phyloP scores from a whole-genome alignment of 2,329 filamentous ascomycete genomes.

The Pseudogymnoascus sp. region DNA sequence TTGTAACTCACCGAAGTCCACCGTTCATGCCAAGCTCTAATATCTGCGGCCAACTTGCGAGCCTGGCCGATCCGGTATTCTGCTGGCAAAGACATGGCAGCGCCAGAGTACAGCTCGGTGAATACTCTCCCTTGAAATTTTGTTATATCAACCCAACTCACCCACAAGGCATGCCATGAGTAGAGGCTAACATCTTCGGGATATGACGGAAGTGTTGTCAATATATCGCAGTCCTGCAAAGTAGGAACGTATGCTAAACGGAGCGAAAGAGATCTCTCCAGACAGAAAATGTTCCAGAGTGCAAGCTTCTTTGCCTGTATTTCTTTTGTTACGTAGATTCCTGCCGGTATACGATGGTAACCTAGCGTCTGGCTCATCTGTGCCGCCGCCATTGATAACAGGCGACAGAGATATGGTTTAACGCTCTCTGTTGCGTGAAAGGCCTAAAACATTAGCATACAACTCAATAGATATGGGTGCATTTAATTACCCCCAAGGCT shows the following conservation, averaged over 20 bases:
- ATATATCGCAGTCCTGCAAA: slow-evolving; percentile 18
- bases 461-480: not conserved
- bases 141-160: slow-evolving; percentile 14
- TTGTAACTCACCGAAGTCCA: not conserved
- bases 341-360: slow-evolving; percentile 9
- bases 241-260: slow-evolving; percentile 13
- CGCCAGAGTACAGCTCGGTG: slow-evolving; percentile 12
- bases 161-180: slow-evolving; percentile 14
- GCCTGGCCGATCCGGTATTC: not conserved
- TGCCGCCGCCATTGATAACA: slow-evolving; percentile 9
- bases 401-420: slow-evolving; percentile 4
- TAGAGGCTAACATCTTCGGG: slow-evolving; percentile 7
- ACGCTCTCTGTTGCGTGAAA: slow-evolving; percentile 5
- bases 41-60: not conserved
- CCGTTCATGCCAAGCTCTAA: not conserved
- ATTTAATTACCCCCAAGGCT: not conserved
- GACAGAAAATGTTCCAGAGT: slow-evolving; percentile 15
- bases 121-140: slow-evolving; percentile 13
- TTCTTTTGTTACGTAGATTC: slow-evolving; percentile 1
- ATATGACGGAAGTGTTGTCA: slow-evolving; percentile 5
- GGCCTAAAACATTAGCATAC: not conserved
- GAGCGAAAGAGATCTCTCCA: slow-evolving; percentile 15
- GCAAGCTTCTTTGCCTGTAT: slow-evolving; percentile 6
- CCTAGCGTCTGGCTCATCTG: slow-evolving; percentile 11
- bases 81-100: not conserved